These are phyloP conservation scores for Fistulinella prunicolor DNA, from an alignment of 768 basidiomycete species.

Conservation along the genomic window DNA sequence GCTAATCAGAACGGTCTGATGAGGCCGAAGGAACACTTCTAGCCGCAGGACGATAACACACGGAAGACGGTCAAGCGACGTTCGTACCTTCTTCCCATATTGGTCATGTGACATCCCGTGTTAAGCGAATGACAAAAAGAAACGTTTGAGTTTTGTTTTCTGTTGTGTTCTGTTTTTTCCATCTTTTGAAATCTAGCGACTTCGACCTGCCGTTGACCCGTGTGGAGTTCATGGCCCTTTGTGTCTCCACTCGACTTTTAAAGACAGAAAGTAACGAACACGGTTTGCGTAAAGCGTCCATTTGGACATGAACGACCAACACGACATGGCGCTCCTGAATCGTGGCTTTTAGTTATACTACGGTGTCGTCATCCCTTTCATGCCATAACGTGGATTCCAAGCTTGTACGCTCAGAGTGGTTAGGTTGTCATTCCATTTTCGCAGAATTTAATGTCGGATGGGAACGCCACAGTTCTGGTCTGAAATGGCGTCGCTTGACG, in stretches of 20 bases:
- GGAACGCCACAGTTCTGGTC: constrained; percentile 14
- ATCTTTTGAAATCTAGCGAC: not conserved
- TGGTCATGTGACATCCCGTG: constrained; percentile 8
- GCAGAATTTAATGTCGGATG: constrained; percentile 7
- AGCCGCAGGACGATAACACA: no score
- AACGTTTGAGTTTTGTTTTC: not conserved
- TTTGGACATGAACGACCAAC: constrained; percentile 1
- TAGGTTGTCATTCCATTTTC: constrained; percentile 10
- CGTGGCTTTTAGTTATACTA: not conserved
- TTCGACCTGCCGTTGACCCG: not conserved
- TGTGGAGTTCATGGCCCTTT: not conserved
- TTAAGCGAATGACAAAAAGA: constrained; percentile 5
- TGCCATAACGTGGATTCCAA: constrained; percentile 1
- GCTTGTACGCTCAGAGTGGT: not conserved
- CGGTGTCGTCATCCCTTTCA: constrained; percentile 19
- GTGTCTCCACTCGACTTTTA: constrained; percentile 11
- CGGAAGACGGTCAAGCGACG: not conserved
- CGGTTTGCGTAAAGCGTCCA: constrained; percentile 3
- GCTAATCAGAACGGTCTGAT: not conserved
- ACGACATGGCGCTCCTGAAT: not conserved
- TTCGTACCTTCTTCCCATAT: not conserved
- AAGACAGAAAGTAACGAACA: constrained; percentile 4
- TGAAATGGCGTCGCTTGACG: constrained; percentile 1
- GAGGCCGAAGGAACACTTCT: no score
- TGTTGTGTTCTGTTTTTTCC: not conserved